Conservation (phyloP, 2,329 filamentous ascomycete genomes). For the Trichoderma endophyticum region DNA sequence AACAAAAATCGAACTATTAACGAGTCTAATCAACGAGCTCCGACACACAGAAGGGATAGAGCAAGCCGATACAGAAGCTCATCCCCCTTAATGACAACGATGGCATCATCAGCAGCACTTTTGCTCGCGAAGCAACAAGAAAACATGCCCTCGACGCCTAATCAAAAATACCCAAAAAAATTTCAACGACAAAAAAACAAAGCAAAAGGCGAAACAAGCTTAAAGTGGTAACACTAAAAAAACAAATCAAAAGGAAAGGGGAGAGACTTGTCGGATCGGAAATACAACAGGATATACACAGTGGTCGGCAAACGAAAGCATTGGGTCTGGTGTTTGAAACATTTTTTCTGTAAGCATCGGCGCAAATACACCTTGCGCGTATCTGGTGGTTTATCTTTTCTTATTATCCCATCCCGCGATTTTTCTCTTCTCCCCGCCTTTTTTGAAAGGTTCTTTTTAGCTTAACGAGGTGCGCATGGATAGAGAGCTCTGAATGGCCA, state of each 20-base stretch:
- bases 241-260: not conserved
- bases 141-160: not conserved
- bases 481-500: slow-evolving; percentile 22
- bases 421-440: not conserved
- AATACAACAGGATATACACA: slow-evolving; percentile 23
- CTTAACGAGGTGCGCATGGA: slow-evolving; percentile 26
- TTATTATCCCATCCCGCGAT: not conserved
- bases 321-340: slow-evolving; percentile 18
- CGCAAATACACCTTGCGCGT: slow-evolving; percentile 17
- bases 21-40: slow-evolving; percentile 4
- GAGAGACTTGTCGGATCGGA: not conserved
- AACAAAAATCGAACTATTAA: not conserved
- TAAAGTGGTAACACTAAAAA: not conserved
- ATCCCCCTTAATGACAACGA: not conserved
- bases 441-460: slow-evolving; percentile 17
- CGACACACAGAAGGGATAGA: not conserved
- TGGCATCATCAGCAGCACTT: not conserved
- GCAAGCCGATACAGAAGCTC: slow-evolving; percentile 14
- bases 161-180: not conserved
- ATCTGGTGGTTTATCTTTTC: slow-evolving; percentile 4
- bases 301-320: slow-evolving; percentile 16
- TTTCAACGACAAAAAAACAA: not conserved
- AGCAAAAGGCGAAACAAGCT: not conserved
- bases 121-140: not conserved
- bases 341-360: slow-evolving; percentile 21